Evolutionary conservation across 1,284 basidiomycete genomes (phyloP).

Genomic region (Melampsora larici-populina): DNA sequence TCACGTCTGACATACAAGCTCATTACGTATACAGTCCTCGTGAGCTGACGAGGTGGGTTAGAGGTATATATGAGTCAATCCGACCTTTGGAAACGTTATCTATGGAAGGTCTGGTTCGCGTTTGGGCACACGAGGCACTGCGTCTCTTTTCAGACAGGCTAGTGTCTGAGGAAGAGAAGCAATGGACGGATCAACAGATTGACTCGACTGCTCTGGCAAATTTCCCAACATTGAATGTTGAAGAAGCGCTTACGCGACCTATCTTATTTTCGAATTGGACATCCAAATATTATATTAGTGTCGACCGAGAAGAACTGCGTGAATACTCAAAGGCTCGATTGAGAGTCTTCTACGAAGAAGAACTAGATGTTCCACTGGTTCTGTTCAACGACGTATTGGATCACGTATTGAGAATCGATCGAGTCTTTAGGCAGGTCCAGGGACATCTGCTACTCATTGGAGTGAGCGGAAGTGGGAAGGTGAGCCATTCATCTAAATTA

Average conservation of each 20-base stretch:
- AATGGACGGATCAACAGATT: conserved; percentile 91
- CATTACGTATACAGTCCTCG: conserved; percentile 99
- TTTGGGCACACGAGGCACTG: conserved; percentile 98
- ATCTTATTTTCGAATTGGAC: conserved; percentile 99
- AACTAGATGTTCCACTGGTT: conserved; percentile 95
- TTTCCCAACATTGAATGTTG: conserved; percentile 85
- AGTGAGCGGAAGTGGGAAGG: conserved; percentile 96
- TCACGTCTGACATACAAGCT: conserved; percentile 92
- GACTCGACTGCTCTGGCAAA: conserved; percentile 77
- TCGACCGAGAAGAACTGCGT: conserved; percentile 84
- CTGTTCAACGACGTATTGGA: conserved; percentile 98
- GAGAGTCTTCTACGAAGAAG: conserved; percentile 93
- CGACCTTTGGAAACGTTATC: conserved; percentile 83
- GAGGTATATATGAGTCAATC: conserved; percentile 96
- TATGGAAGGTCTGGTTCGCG: conserved; percentile 88
- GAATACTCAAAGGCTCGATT: conserved; percentile 96
- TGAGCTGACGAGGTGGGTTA: conserved; percentile 95
- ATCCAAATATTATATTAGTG: conserved; percentile 92
- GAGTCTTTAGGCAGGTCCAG: conserved; percentile 97
- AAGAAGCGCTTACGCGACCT: conserved; percentile 78
- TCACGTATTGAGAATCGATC: conserved; percentile 93
- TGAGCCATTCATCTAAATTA: conserved; percentile 54
- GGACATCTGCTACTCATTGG: conserved; percentile 95
- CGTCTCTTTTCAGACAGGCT: conserved; percentile 97
- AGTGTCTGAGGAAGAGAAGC: conserved; percentile 82